Evolutionary conservation across 2,329 filamentous ascomycete species (phyloP).

Genomic region (Phoma sp.): DNA sequence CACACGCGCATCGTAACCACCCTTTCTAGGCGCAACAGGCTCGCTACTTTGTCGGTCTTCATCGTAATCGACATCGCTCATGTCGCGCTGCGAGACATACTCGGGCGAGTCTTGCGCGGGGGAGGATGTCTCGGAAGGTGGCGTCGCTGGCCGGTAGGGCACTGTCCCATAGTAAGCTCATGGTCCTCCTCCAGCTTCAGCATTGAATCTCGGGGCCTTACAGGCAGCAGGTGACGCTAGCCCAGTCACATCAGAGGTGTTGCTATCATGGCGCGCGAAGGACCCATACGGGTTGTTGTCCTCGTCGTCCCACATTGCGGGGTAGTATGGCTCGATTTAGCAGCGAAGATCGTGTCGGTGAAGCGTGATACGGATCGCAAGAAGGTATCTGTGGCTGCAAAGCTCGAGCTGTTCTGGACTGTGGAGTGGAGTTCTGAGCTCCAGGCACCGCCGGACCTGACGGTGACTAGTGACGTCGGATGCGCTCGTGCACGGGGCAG

Average conservation of each 20-base stretch:
- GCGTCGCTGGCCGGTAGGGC: slow-evolving; percentile 62
- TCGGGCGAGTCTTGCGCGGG: slow-evolving; percentile 70
- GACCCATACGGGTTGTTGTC: slow-evolving; percentile 98
- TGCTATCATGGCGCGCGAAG: slow-evolving; percentile 85
- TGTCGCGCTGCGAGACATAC: slow-evolving; percentile 60
- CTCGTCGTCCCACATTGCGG: slow-evolving; percentile 95
- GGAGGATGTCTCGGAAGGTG: slow-evolving; percentile 73
- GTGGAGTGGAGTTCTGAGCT: slow-evolving; percentile 15
- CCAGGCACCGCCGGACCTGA: slow-evolving; percentile 6
- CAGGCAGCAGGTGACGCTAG: slow-evolving; percentile 48
- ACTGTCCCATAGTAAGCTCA: slow-evolving; percentile 27
- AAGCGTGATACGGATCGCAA: neutral
- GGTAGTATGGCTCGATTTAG: neutral
- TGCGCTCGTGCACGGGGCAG: slow-evolving; percentile 8
- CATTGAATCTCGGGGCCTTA: slow-evolving; percentile 30
- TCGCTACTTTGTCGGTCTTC: slow-evolving; percentile 50
- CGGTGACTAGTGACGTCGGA: slow-evolving; percentile 10
- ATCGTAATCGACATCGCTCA: slow-evolving; percentile 65
- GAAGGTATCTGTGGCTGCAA: neutral
- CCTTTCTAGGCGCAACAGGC: slow-evolving; percentile 68
- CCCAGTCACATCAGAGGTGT: slow-evolving; percentile 65
- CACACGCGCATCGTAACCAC: slow-evolving; percentile 91
- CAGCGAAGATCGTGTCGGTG: neutral
- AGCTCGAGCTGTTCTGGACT: slow-evolving; percentile 9
- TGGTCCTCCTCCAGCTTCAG: neutral